These are phyloP conservation scores for Trichoderma cornu-damae DNA, from an alignment of 2,329 filamentous ascomycete genomes.

Conservation along the genomic window DNA sequence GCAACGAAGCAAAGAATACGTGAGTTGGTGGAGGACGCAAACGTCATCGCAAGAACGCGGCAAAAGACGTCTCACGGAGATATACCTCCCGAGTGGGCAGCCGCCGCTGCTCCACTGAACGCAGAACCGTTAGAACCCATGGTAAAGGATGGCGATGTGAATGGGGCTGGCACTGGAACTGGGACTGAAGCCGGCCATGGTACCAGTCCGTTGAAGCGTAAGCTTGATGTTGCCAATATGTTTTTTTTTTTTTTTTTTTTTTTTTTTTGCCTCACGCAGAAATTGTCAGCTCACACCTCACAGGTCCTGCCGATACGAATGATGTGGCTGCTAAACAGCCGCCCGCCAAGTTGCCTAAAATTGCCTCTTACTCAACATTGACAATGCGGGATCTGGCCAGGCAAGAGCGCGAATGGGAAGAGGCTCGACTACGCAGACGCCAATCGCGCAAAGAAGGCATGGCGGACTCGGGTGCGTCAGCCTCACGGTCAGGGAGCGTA, in stretches of 20 bases:
- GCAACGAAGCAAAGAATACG: conserved; percentile 75
- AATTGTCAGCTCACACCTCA: background rate
- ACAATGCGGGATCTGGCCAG: conserved; percentile 58
- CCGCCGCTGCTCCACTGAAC: conserved; percentile 57
- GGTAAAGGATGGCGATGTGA: conserved; percentile 26
- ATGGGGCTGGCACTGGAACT: conserved; percentile 33
- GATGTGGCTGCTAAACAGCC: conserved; percentile 37
- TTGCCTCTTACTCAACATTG: conserved; percentile 46
- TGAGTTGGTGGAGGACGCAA: conserved; percentile 71
- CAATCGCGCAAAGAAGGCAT: conserved; percentile 57
- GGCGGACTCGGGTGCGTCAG: conserved; percentile 43
- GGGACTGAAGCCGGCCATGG: conserved; percentile 51
- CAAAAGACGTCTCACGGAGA: conserved; percentile 74
- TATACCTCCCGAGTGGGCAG: conserved; percentile 69
- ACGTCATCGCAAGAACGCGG: conserved; percentile 63
- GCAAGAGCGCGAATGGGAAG: conserved; percentile 66
- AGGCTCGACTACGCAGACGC: conserved; percentile 63
- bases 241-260: too few species aligned
- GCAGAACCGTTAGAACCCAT: conserved; percentile 35
- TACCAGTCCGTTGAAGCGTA: conserved; percentile 57
- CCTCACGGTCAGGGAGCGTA: conserved; percentile 51
- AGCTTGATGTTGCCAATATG: conserved; percentile 28
- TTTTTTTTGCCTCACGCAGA: too few species aligned
- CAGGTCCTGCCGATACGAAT: conserved; percentile 39
- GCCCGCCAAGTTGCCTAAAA: conserved; percentile 42